Base-by-base conservation (phyloP, 2,329 filamentous ascomycete genomes). In the Zopfia rhizophila region DNA sequence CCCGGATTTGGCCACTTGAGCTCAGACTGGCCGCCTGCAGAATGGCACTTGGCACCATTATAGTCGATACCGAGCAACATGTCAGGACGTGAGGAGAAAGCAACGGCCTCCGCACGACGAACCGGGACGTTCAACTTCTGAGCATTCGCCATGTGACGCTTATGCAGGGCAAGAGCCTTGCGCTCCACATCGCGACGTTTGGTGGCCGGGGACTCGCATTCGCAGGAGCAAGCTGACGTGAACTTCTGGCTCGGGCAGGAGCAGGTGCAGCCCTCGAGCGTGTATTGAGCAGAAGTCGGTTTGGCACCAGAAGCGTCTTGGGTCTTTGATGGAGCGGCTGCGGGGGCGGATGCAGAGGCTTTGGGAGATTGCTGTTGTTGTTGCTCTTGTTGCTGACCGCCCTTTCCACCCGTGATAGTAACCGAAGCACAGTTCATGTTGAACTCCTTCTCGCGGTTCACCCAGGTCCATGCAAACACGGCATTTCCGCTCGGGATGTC, bases 401-500 rank as follows among this genome's bases (percentile, higher is more conserved):
- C 55, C 14, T 52, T 57, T 17, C 50, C 56, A 16, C 54, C 59
- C 5, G 61, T 62, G 44, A 79, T 78, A 5, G 69, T 70, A 18
- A 79, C 73, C 8, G 70, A 65, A 2, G 75, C 73, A 38, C 77
- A 79, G 40, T 73, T 74, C 70, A 74, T 74, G 51, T 72, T 75
- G 47, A 73, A 68, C 47, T 78, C 75, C 40, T 75, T 65, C 57
- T 78, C 75, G 18, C 77, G 72, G 40, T 79, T 79, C 32, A 77
- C 60, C 77, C 76, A 79, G 1, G 72, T 72, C 77, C 75, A 78
- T 1, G 69, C 71, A 47, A 79, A 78, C 12, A 79, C 53, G 10
- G 69, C 72, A 5, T 72, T 56, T 7, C 75, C 76, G 4, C 61
- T 45, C 2, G 71, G 70, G 44, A 78, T 62, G 38, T 78, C 75